Evolutionary conservation across 371 early-diverging fungal species (phyloP).

Genomic region (Saksenaea vasiformis): DNA sequence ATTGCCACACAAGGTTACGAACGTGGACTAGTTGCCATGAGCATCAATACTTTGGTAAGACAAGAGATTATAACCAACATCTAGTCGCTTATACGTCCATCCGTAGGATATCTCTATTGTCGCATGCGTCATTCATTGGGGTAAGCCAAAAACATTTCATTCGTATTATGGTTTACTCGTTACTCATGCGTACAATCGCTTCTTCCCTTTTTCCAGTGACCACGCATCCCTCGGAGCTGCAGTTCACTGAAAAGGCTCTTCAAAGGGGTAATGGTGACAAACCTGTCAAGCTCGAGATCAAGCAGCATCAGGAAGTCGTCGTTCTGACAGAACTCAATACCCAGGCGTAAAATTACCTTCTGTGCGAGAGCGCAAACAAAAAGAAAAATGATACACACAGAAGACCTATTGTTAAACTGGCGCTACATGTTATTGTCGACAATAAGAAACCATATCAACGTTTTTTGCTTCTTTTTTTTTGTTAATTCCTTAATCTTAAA

Average conservation of each 20-base stretch:
- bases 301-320: constrained; percentile 53
- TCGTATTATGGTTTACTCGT: not conserved
- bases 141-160: constrained; percentile 14
- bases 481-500: not conserved
- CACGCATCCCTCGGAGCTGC: constrained; percentile 39
- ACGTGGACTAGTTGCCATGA: constrained; percentile 45
- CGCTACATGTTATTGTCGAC: too few species aligned
- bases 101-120: constrained; percentile 35
- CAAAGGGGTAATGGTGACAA: constrained; percentile 40
- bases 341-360: constrained; percentile 16
- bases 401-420: too few species aligned
- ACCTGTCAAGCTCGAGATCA: constrained; percentile 45
- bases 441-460: too few species aligned
- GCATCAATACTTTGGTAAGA: constrained; percentile 33
- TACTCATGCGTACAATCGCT: not conserved
- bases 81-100: not conserved
- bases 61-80: not conserved
- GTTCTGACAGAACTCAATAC: constrained; percentile 41
- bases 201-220: constrained; percentile 27
- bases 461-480: not conserved
- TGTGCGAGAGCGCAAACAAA: not conserved
- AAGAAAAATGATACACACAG: not conserved
- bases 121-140: constrained; percentile 42
- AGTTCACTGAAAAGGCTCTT: constrained; percentile 31
- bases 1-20: constrained; percentile 31